Evolutionary conservation across 139 green algal genomes (phyloP).

Genomic region (Diplosphaera chodatii): DNA sequence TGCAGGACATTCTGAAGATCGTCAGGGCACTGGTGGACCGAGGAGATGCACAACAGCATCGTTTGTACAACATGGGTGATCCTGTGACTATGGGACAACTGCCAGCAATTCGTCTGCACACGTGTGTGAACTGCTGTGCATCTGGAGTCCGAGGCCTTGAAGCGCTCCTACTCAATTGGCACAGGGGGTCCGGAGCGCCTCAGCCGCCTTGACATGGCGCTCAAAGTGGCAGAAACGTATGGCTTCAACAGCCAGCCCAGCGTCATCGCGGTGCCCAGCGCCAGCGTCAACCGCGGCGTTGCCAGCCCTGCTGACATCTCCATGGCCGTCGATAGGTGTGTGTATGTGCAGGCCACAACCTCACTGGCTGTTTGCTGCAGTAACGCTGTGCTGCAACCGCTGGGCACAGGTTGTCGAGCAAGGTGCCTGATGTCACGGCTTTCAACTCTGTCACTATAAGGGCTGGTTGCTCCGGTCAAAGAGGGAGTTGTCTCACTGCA

Average conservation of each 20-base stretch:
- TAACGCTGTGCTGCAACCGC: no score
- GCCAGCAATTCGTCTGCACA: no score
- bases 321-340: constrained; percentile 23
- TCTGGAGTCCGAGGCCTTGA: no score
- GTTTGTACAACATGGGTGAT: constrained; percentile 47
- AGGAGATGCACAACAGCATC: background rate
- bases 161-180: no score
- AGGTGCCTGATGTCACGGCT: no score
- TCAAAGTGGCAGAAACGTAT: constrained; percentile 9
- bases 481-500: no score
- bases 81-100: no score
- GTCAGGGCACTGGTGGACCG: constrained; percentile 18
- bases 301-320: constrained; percentile 36
- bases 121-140: background rate
- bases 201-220: constrained; percentile 50
- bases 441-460: no score
- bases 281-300: constrained; percentile 10
- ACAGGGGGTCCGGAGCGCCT: constrained; percentile 48
- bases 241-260: background rate
- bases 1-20: constrained; percentile 41
- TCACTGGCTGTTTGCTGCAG: no score
- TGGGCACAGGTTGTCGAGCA: no score
- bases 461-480: no score
- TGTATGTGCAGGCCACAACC: no score
- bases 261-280: constrained; percentile 9